These are phyloP conservation scores for Phylloporus scabripes DNA, from an alignment of 768 basidiomycete species.

Conservation along the genomic window DNA sequence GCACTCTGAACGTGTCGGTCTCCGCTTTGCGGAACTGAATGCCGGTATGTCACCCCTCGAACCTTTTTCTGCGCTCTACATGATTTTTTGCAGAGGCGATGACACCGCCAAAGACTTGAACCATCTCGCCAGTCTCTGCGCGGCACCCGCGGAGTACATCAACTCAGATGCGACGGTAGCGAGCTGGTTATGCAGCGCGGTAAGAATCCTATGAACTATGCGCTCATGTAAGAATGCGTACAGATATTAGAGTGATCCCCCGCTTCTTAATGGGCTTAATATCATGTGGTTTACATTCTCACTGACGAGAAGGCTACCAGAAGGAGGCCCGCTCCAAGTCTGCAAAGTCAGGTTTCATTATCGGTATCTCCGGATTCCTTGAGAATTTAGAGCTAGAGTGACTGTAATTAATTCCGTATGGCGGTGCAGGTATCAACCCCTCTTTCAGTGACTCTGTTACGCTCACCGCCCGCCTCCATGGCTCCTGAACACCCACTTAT, in stretches of 20 bases:
- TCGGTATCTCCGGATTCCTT: too few species aligned
- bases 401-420: too few species aligned
- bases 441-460: neutral
- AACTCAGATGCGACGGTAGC: constrained; percentile 1
- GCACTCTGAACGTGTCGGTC: constrained; percentile 89
- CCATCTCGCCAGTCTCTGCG: neutral
- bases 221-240: constrained; percentile 11
- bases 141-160: neutral
- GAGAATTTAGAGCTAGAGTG: too few species aligned
- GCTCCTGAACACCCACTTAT: constrained; percentile 45
- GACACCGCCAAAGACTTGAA: constrained; percentile 27
- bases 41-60: constrained; percentile 56
- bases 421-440: neutral
- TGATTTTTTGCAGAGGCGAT: constrained; percentile 27
- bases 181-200: constrained; percentile 11
- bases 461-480: constrained; percentile 19
- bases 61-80: neutral
- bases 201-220: constrained; percentile 6
- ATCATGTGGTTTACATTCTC: constrained; percentile 5
- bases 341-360: too few species aligned
- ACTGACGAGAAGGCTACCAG: neutral
- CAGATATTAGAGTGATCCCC: constrained; percentile 17
- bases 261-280: constrained; percentile 11
- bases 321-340: too few species aligned
- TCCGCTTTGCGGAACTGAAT: constrained; percentile 87